Conservation (phyloP, 2,329 filamentous ascomycete species). For the Alternaria brassicicola region DNA sequence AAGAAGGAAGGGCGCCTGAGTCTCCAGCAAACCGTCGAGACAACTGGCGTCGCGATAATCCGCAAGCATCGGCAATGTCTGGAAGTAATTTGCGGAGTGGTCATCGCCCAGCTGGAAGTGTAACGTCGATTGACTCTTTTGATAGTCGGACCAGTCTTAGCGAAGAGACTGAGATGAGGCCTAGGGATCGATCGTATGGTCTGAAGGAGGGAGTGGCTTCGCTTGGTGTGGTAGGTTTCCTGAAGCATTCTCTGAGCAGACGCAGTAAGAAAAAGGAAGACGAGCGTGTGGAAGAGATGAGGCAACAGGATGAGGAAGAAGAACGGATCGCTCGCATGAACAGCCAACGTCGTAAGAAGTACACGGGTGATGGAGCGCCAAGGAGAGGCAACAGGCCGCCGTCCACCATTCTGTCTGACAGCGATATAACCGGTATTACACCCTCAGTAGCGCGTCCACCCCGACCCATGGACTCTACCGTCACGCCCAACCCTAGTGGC, state of each 20-base stretch:
- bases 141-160: conserved; percentile 49
- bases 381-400: conserved; percentile 36
- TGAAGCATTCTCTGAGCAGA: conserved; percentile 55
- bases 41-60: conserved; percentile 46
- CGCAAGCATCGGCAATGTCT: conserved; percentile 42
- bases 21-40: conserved; percentile 50
- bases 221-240: conserved; percentile 48
- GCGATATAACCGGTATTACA: conserved; percentile 52
- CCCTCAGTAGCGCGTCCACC: conserved; percentile 51
- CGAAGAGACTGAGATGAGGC: conserved; percentile 34
- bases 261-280: conserved; percentile 64
- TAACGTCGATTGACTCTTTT: conserved; percentile 49
- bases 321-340: conserved; percentile 60
- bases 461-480: conserved; percentile 35
- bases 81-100: conserved; percentile 56
- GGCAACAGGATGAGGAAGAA: conserved; percentile 58
- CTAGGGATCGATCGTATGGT: conserved; percentile 42
- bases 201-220: conserved; percentile 57
- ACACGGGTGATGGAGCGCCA: conserved; percentile 68
- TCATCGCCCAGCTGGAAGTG: conserved; percentile 44
- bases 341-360: conserved; percentile 64
- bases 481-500: conserved; percentile 38
- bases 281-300: conserved; percentile 63
- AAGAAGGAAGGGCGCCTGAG: conserved; percentile 60
- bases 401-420: conserved; percentile 54